Evolutionary conservation across 441 rosid genomes (phyloP).

Genomic region (Gossypium laxum): DNA sequence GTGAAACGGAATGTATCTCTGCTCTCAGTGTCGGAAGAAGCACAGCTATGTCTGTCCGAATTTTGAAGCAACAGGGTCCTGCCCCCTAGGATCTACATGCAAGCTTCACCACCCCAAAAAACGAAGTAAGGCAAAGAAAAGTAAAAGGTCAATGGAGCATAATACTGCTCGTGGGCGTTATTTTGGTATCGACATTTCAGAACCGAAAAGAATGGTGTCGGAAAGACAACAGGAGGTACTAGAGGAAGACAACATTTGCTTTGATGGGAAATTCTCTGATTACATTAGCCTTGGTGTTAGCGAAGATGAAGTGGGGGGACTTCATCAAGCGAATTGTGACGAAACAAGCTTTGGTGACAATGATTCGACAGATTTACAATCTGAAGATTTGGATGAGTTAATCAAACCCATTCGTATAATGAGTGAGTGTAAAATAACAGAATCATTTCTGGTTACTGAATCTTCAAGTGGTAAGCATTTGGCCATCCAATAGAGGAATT

Average conservation of each 20-base stretch:
- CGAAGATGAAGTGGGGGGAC: slow-evolving; percentile 38
- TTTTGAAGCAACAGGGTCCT: slow-evolving; percentile 65
- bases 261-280: slow-evolving; percentile 34
- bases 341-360: slow-evolving; percentile 23
- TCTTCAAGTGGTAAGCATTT: neutral
- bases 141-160: slow-evolving; percentile 38
- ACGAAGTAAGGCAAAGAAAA: slow-evolving; percentile 53
- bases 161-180: slow-evolving; percentile 52
- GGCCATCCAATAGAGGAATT: neutral
- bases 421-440: slow-evolving; percentile 19
- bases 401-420: slow-evolving; percentile 61
- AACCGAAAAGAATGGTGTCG: slow-evolving; percentile 23
- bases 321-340: slow-evolving; percentile 13
- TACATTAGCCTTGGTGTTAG: slow-evolving; percentile 41
- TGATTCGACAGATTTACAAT: slow-evolving; percentile 27
- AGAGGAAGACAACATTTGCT: slow-evolving; percentile 16
- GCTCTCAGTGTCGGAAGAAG: slow-evolving; percentile 86
- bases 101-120: slow-evolving; percentile 84
- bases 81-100: slow-evolving; percentile 75
- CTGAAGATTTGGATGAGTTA: slow-evolving; percentile 35
- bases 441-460: neutral
- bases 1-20: slow-evolving; percentile 33
- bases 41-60: slow-evolving; percentile 78
- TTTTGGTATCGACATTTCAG: slow-evolving; percentile 34
- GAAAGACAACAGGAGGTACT: slow-evolving; percentile 19